phyloP scores from a whole-genome alignment of 164 flowering plant species.

The Aristolochia fimbriata region DNA sequence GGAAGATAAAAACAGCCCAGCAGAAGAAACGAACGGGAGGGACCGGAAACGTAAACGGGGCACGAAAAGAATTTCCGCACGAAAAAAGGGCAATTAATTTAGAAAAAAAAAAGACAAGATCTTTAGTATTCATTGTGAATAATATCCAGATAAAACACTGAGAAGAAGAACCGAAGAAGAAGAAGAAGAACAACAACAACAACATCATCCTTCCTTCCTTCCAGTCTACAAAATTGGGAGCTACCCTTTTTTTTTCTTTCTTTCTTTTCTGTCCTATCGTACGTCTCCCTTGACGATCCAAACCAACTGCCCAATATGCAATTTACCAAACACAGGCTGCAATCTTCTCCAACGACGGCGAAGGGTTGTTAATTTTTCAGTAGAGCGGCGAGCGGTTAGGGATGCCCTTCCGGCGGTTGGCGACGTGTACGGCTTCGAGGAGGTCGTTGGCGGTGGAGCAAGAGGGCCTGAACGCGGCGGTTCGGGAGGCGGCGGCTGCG shows the following conservation, averaged over 20 bases:
- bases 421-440: conserved; percentile 1
- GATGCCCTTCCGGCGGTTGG: conserved; percentile 55
- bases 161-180: background rate
- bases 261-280: background rate
- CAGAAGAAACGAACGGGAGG: background rate
- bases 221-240: conserved; percentile 40
- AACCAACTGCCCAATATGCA: conserved; percentile 7
- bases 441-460: conserved; percentile 21
- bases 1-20: too few species aligned
- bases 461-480: conserved; percentile 25
- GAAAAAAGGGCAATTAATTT: background rate
- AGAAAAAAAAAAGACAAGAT: conserved; percentile 4
- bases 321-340: background rate
- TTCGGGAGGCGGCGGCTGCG: conserved; percentile 12
- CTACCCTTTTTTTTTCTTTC: background rate
- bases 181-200: too few species aligned
- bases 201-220: background rate
- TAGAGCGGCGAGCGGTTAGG: conserved; percentile 69
- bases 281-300: background rate
- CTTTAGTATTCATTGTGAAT: background rate
- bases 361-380: conserved; percentile 12
- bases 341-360: background rate
- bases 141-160: background rate
- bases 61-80: background rate
- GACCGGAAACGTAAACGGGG: background rate